Conservation (phyloP, 2,329 filamentous ascomycete species). For the Penicillium sp. region DNA sequence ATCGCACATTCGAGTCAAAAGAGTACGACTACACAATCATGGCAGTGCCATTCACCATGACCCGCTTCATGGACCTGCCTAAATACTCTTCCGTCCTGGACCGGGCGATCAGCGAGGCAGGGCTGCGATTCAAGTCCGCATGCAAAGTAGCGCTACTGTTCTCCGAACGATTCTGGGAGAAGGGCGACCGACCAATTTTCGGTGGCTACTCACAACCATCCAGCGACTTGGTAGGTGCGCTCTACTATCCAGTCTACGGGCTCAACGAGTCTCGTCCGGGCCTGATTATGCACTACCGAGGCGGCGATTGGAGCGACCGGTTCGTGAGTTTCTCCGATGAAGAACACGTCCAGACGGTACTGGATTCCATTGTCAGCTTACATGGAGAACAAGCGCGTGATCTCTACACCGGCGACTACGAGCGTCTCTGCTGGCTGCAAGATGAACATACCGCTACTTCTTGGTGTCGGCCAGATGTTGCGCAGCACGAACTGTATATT, state of each 20-base stretch:
- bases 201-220: slow-evolving; percentile 30
- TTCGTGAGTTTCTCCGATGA: slow-evolving; percentile 31
- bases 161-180: slow-evolving; percentile 35
- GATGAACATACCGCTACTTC: slow-evolving; percentile 30
- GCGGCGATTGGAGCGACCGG: slow-evolving; percentile 32
- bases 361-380: slow-evolving; percentile 28
- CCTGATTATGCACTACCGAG: slow-evolving; percentile 33
- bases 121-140: slow-evolving; percentile 31
- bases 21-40: slow-evolving; percentile 41
- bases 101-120: slow-evolving; percentile 25
- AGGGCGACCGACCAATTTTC: slow-evolving; percentile 30
- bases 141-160: slow-evolving; percentile 37
- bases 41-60: slow-evolving; percentile 38
- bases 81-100: slow-evolving; percentile 31
- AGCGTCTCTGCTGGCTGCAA: slow-evolving; percentile 34
- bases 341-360: slow-evolving; percentile 28
- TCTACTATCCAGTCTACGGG: slow-evolving; percentile 34
- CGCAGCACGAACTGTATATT: slow-evolving; percentile 36
- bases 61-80: slow-evolving; percentile 39
- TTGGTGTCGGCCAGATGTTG: slow-evolving; percentile 31
- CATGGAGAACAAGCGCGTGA: slow-evolving; percentile 29
- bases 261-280: slow-evolving; percentile 33
- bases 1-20: slow-evolving; percentile 28
- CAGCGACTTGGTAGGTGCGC: slow-evolving; percentile 26
- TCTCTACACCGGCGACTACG: slow-evolving; percentile 33